Evolutionary conservation across 2,329 filamentous ascomycete genomes (phyloP), one percentile per base, ranked within the genome.

Genomic region (Alternaria triticina): DNA sequence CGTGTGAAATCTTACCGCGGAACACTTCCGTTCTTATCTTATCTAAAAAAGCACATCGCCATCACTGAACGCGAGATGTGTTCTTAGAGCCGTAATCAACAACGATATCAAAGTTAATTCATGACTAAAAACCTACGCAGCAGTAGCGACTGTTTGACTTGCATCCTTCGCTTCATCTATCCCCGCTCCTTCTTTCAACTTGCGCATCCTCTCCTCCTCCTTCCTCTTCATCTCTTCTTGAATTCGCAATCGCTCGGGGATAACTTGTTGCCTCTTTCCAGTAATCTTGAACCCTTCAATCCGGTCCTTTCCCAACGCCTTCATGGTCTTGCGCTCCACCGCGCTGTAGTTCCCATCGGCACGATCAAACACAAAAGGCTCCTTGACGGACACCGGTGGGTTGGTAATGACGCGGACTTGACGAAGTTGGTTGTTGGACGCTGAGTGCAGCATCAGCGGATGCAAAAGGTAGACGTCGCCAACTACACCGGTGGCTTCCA

Each of bases 381-480:
- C 79, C 45, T 74, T 82, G 3, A 89, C 72, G 20, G 78, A 81
- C 9, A 89, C 83, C 0, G 86, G 84, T 6, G 85, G 85, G 62
- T 88, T 88, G 4, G 85, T 87, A 68, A 87, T 87, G 33, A 87
- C 81, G 5, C 86, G 76, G 2, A 82, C 79, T 11, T 80, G 79
- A 20, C 86, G 76, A 25, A 84, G 64, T 56, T 80, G 79, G 68
- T 87, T 87, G 55, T 82, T 82, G 6, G 82, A 83, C 7, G 85
- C 84, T 43, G 82, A 84, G 73, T 89, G 87, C 76, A 88, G 74
- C 86, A 89, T 89, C 17, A 89, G 76, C 45, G 87, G 87, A 72
- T 89, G 87, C 72, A 89, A 70, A 15, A 89, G 76, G 66, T 84
- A 88, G 13, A 89, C 85, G 63, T 89, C 87, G 9, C 87, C 87